These are phyloP conservation scores for Scheffersomyces lignicola DNA, from an alignment of 1,139 yeast genomes.

Conservation along the genomic window DNA sequence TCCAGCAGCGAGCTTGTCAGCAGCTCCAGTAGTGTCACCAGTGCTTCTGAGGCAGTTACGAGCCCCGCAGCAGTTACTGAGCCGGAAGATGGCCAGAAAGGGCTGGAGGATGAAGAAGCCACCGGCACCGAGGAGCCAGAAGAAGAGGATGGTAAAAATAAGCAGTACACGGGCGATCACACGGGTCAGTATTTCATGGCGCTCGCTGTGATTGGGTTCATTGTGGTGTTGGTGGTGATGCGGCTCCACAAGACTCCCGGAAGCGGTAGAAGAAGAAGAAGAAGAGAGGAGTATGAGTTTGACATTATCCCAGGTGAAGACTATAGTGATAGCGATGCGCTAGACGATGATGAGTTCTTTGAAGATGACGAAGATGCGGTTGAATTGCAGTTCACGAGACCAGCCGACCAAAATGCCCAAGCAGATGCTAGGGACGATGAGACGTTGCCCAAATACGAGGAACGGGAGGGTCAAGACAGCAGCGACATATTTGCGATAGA, in stretches of 20 bases:
- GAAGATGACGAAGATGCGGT: constrained; percentile 24
- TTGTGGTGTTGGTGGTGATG: constrained; percentile 53
- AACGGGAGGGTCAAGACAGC: constrained; percentile 8
- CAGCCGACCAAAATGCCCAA: constrained; percentile 13
- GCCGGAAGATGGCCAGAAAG: constrained; percentile 8
- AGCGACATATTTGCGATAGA: constrained; percentile 46
- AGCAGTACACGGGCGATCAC: constrained; percentile 35
- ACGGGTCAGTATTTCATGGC: constrained; percentile 61
- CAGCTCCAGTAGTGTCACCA: constrained; percentile 2
- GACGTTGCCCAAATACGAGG: constrained; percentile 38
- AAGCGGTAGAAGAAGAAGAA: constrained; percentile 53
- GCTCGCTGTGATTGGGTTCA: constrained; percentile 59
- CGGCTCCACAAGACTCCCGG: constrained; percentile 52
- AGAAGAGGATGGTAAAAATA: constrained; percentile 31
- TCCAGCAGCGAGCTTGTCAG: constrained; percentile 3
- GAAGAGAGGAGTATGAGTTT: constrained; percentile 75
- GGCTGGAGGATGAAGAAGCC: constrained; percentile 15
- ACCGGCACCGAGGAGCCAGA: constrained; percentile 23
- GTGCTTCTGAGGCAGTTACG: constrained; percentile 10
- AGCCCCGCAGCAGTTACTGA: constrained; percentile 9
- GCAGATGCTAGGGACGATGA: constrained; percentile 37
- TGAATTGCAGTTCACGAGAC: constrained; percentile 4
- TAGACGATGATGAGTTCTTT: constrained; percentile 27
- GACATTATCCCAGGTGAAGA: constrained; percentile 77
- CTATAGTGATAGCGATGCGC: constrained; percentile 35